Conservation (phyloP, 1,284 basidiomycete genomes). For the Lignosus rhinocerotis region DNA sequence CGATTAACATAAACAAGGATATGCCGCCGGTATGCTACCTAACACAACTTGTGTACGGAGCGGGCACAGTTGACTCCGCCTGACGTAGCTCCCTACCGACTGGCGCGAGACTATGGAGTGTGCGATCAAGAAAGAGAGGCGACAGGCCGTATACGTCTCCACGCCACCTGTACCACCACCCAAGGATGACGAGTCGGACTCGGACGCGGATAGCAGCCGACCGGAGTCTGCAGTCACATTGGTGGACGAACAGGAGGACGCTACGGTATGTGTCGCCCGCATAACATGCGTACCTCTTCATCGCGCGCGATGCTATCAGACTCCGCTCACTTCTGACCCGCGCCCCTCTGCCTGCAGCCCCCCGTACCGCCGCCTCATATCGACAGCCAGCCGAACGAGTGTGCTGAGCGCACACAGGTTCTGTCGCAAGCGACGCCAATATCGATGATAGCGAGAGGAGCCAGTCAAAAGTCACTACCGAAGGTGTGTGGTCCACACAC, state of each 20-base stretch:
- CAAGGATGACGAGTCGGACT: constrained; percentile 10
- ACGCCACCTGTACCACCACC: constrained; percentile 9
- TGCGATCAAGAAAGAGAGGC: constrained; percentile 35
- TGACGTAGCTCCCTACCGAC: constrained; percentile 48
- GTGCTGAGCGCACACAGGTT: constrained; percentile 8
- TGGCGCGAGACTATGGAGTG: constrained; percentile 49
- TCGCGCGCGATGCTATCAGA: constrained; percentile 8
- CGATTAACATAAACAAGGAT: constrained; percentile 34
- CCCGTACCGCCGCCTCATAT: constrained; percentile 12
- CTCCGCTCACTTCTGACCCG: constrained; percentile 6
- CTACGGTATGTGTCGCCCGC: constrained; percentile 11
- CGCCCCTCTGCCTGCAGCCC: constrained; percentile 20
- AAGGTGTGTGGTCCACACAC: constrained; percentile 13
- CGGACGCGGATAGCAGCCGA: neutral
- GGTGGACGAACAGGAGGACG: constrained; percentile 13
- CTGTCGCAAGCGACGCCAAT: neutral
- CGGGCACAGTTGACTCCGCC: constrained; percentile 19
- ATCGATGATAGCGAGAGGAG: constrained; percentile 8
- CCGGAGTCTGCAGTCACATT: constrained; percentile 13
- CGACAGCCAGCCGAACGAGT: constrained; percentile 10
- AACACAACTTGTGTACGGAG: neutral
- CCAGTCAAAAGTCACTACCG: constrained; percentile 22
- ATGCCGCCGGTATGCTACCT: constrained; percentile 46
- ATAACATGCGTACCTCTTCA: constrained; percentile 10
- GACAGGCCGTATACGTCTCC: constrained; percentile 22